Evolutionary conservation across 768 basidiomycete species (phyloP).

Genomic region (Gloeophyllum trabeum): DNA sequence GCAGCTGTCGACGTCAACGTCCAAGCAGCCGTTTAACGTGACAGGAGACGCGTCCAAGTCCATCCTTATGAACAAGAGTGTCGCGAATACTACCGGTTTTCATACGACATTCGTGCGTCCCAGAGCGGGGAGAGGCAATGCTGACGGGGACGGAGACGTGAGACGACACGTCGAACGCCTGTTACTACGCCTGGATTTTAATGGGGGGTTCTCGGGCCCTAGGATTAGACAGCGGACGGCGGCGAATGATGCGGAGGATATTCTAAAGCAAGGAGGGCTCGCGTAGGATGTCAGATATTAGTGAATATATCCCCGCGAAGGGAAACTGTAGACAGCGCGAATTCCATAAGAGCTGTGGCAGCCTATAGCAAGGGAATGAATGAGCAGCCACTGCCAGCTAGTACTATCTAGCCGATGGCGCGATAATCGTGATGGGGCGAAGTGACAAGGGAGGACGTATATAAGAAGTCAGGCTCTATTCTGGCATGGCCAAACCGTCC

Average conservation of each 20-base stretch:
- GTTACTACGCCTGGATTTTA: slow-evolving; percentile 76
- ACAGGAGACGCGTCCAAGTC: slow-evolving; percentile 67
- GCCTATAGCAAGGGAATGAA: no score
- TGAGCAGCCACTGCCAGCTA: slow-evolving; percentile 1
- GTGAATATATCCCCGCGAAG: no score
- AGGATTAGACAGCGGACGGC: slow-evolving; percentile 15
- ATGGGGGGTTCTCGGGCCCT: slow-evolving; percentile 57
- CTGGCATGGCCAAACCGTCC: slow-evolving; percentile 9
- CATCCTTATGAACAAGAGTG: slow-evolving; percentile 40
- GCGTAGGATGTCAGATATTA: no score
- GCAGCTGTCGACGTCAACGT: slow-evolving; percentile 64
- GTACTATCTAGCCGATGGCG: slow-evolving; percentile 12
- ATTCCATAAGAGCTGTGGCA: no score
- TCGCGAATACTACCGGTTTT: slow-evolving; percentile 33
- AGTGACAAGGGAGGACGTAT: slow-evolving; percentile 1
- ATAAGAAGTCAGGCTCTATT: slow-evolving; percentile 8
- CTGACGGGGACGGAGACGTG: slow-evolving; percentile 56
- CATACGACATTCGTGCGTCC: slow-evolving; percentile 41
- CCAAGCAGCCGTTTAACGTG: slow-evolving; percentile 56
- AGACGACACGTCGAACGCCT: slow-evolving; percentile 76
- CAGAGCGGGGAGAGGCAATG: slow-evolving; percentile 34
- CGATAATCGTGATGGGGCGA: slow-evolving; percentile 9
- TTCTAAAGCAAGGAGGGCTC: slow-evolving; percentile 31
- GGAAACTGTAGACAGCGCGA: no score
- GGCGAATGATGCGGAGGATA: slow-evolving; percentile 18